phyloP scores from a whole-genome alignment of 352 stramenopile species.

The Blastocystis sp. region DNA sequence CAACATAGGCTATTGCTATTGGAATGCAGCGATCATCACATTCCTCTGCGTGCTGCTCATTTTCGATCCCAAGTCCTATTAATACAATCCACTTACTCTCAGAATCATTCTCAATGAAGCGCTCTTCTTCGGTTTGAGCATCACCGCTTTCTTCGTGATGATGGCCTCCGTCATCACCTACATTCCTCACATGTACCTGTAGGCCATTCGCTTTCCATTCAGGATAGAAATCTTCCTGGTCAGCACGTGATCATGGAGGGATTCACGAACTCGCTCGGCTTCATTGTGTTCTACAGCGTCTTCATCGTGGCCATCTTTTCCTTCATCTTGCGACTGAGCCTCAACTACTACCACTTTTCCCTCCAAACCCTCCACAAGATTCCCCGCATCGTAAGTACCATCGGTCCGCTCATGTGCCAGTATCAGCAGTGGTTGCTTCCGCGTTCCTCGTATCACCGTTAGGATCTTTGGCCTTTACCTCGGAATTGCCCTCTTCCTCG shows the following conservation, averaged over 20 bases:
- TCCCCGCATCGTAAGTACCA: conserved; percentile 23
- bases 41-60: not conserved
- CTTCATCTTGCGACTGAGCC: conserved; percentile 18
- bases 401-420: conserved; percentile 50
- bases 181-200: conserved; percentile 19
- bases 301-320: conserved; percentile 39
- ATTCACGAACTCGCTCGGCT: not conserved
- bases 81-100: not conserved
- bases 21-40: conserved; percentile 18
- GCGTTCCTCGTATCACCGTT: not conserved
- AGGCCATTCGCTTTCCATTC: not conserved
- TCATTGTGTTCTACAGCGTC: not conserved
- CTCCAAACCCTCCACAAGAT: conserved; percentile 33
- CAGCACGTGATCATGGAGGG: conserved; percentile 7
- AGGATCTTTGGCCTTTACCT: conserved; percentile 48
- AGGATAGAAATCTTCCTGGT: conserved; percentile 25
- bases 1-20: conserved; percentile 36
- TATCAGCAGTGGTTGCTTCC: conserved; percentile 41
- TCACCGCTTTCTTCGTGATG: conserved; percentile 52
- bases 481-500: conserved; percentile 1
- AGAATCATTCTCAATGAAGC: conserved; percentile 39
- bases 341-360: conserved; percentile 67
- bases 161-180: conserved; percentile 45
- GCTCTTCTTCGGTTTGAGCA: conserved; percentile 31
- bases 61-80: conserved; percentile 24